Conservation (phyloP, 2,329 filamentous ascomycete species). For the Bipolaris bicolor region DNA sequence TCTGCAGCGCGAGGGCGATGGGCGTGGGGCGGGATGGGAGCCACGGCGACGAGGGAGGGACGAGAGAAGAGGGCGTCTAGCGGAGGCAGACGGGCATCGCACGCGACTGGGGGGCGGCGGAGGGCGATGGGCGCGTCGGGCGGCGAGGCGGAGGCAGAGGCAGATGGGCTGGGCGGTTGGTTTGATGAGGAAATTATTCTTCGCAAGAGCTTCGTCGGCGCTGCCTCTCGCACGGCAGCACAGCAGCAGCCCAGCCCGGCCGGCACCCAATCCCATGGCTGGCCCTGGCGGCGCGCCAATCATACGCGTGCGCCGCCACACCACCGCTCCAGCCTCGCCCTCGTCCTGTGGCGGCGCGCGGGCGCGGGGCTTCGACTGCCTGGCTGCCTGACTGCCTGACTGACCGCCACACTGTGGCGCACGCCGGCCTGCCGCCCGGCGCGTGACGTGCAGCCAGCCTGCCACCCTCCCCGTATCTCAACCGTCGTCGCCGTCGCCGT, state of each 20-base stretch:
- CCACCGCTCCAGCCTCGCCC: neutral
- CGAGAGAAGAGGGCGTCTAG: constrained; percentile 25
- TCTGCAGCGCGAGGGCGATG: constrained; percentile 39
- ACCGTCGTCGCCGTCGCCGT: neutral
- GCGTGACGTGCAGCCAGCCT: neutral
- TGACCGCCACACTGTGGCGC: neutral
- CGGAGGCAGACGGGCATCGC: constrained; percentile 33
- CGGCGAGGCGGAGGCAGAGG: constrained; percentile 10
- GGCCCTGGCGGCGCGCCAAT: constrained; percentile 9
- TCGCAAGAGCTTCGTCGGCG: constrained; percentile 14
- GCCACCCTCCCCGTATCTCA: neutral
- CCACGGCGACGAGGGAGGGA: constrained; percentile 40
- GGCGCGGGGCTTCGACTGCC: constrained; percentile 10
- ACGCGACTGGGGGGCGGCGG: constrained; percentile 15
- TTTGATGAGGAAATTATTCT: constrained; percentile 20
- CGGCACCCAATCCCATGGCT: neutral
- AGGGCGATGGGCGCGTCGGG: constrained; percentile 20
- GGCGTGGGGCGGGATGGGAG: constrained; percentile 40
- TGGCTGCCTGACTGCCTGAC: neutral
- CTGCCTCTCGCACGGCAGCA: constrained; percentile 7
- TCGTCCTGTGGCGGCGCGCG: constrained; percentile 4
- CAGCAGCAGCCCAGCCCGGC: constrained; percentile 6
- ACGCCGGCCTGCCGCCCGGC: neutral
- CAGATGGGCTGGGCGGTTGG: constrained; percentile 26
- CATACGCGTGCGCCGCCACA: constrained; percentile 7